Evolutionary conservation across 495 filamentous ascomycete genomes (phyloP), one percentile per base, ranked within the genome.

Genomic region (Tuber calosporum): DNA sequence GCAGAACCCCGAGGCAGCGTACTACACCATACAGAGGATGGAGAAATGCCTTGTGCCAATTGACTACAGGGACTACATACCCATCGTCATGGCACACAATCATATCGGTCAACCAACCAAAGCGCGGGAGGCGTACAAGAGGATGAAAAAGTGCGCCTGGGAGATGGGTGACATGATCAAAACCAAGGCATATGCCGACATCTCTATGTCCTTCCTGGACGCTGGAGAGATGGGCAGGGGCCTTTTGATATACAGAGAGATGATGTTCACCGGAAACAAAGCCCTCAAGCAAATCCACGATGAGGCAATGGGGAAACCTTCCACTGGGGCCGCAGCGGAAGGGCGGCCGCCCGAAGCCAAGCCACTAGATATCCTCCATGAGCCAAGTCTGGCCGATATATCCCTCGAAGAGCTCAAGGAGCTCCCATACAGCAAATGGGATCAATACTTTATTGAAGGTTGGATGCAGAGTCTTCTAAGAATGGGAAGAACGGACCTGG

Each of bases 391-490:
- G 4, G 66, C 73, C 15, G 84, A 84, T 69, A 81, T 89, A 4
- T 87, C 87, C 1, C 75, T 88, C 15, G 83, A 86, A 1, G 86
- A 84, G 19, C 79, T 89, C 36, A 87, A 85, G 22, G 79, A 85
- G 22, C 76, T 90, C 20, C 88, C 88, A n/a, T 83, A 84, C 37
- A 82, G 81, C 36, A 86, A 87, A 42, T 84, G 86, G 42, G 88
- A 89, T 70, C 86, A 88, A 53, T 89, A 87, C 75, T 89, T 90
- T 79, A 89, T 87, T 75, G 87, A 84, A 7, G 87, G 84, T 69
- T 90, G 88, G 88, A 86, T 90, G 82, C 87, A 88, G 77, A 89
- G 88, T 72, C 84, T 89, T 0, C 84, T 89, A 69, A 86, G 87
- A 34, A 87, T 88, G 85, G 87, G 86, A 4, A 85, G 88, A 72